These are phyloP conservation scores for Podospora anserina DNA, from an alignment of 495 filamentous ascomycete genomes.

Conservation along the genomic window DNA sequence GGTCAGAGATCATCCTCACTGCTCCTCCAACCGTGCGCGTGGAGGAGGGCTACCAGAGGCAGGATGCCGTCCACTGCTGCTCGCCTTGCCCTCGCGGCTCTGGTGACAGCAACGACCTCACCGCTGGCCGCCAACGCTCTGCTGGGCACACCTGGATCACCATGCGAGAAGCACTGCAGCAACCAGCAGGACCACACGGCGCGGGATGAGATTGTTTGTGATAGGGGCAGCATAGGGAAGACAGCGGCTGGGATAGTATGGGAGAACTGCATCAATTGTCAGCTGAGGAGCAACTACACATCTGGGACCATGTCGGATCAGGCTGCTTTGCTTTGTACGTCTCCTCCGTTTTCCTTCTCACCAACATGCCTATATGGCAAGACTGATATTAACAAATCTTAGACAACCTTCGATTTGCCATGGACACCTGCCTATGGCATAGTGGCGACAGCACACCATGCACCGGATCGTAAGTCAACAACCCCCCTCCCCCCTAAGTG, in stretches of 20 bases:
- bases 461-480: conserved; percentile 36
- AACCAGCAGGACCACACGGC: conserved; percentile 39
- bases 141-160: conserved; percentile 38
- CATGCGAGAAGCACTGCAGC: conserved; percentile 44
- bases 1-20: not conserved
- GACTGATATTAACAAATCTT: conserved; percentile 6
- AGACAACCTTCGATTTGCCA: conserved; percentile 48
- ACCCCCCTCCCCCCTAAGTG: not conserved
- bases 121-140: conserved; percentile 31
- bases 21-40: not conserved
- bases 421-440: conserved; percentile 40
- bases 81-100: conserved; percentile 19
- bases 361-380: no score
- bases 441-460: conserved; percentile 34
- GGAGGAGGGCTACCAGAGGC: conserved; percentile 1
- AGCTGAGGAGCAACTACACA: conserved; percentile 38
- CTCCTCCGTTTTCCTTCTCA: not conserved
- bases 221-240: conserved; percentile 28
- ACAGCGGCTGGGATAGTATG: conserved; percentile 35
- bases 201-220: conserved; percentile 41
- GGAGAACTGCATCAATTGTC: conserved; percentile 43
- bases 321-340: conserved; percentile 43
- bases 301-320: conserved; percentile 35
- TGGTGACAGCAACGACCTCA: conserved; percentile 18
- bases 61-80: conserved; percentile 25